Base-by-base conservation (phyloP, 371 early-diverging fungal species). In the Mortierella sp. region DNA sequence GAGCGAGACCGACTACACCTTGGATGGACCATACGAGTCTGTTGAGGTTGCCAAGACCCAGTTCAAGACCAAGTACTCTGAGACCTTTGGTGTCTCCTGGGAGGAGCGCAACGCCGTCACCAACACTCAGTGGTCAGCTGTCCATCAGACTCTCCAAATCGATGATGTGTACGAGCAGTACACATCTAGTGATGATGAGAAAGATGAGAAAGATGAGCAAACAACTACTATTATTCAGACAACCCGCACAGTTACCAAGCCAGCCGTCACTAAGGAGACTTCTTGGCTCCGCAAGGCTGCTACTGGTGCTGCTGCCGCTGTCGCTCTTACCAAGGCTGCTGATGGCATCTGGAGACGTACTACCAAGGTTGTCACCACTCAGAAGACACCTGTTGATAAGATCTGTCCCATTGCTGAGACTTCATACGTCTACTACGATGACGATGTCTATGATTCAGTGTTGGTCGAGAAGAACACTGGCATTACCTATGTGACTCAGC, bases 21-120 rank as follows among this genome's bases (percentile, higher is more conserved):
- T 78, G 55, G 70, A 70, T 22, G 79, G 79, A 22, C 74, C 79
- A 9, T 74, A 70, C 47, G 74, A 73, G 24, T 62, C 69, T 28
- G 58, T 63, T 7, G 79, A 79, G 33, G 22, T 33, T 10, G 79
- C 79, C 58, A 78, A 78, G 70, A 8, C 43, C 33, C 59, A 62
- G 16, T 78, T 70, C 68, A 59, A 43, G 22, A 59, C 45, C 52
- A 66, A 69, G 60, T 78, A 73, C 58, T 21, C 7, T 15, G 55
- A 73, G 40, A 73, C 74, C 32, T 73, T 58, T 41, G 74, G 79
- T 22, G 22, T 73, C 36, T n/a, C 55, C 8, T 78, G 79, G 79
- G 70, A 73, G 58, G 24, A 69, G 43, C 69, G 74, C 50, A 69
- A 66, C 11, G 60, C 67, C 1, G 22, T 41, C 15, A 63, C 28